Percentiles rank a stretch among this genome's conserved stretches.
These are phyloP conservation scores for Podospora comata DNA, from an alignment of 495 filamentous ascomycete species.

Conservation along the genomic window DNA sequence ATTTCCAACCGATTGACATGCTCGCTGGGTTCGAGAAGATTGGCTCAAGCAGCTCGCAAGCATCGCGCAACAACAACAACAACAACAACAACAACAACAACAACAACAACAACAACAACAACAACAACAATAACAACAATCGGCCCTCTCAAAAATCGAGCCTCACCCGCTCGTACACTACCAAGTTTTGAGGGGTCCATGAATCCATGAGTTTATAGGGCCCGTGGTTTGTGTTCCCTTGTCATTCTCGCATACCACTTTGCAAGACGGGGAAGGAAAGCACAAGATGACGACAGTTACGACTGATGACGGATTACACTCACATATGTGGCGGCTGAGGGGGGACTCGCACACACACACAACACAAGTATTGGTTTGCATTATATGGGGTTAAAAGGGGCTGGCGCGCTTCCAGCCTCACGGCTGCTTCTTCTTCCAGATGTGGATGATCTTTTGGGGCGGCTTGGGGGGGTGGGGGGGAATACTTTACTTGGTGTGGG, in stretches of 20 bases:
- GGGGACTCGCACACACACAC: not conserved
- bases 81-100: slow-evolving; percentile 23
- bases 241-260: not conserved
- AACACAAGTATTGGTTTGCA: not conserved
- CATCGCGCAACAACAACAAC: slow-evolving; percentile 18
- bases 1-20: slow-evolving; percentile 73
- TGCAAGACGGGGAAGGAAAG: not conserved
- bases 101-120: slow-evolving; percentile 6
- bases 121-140: slow-evolving; percentile 22
- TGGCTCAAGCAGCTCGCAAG: slow-evolving; percentile 49
- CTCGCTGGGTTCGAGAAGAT: slow-evolving; percentile 89
- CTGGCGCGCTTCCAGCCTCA: slow-evolving; percentile 1
- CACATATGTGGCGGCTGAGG: not conserved
- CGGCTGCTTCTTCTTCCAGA: slow-evolving; percentile 4
- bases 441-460: not conserved
- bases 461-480: not conserved
- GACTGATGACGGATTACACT: slow-evolving; percentile 3
- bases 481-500: not conserved
- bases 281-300: slow-evolving; percentile 1
- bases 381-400: not conserved
- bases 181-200: slow-evolving; percentile 38
- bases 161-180: slow-evolving; percentile 43
- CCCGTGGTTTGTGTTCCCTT: not conserved
- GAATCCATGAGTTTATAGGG: not conserved
- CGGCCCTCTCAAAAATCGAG: slow-evolving; percentile 29